Evolutionary conservation across 2,329 filamentous ascomycete species (phyloP).

Genomic region (Talaromyces sp.): DNA sequence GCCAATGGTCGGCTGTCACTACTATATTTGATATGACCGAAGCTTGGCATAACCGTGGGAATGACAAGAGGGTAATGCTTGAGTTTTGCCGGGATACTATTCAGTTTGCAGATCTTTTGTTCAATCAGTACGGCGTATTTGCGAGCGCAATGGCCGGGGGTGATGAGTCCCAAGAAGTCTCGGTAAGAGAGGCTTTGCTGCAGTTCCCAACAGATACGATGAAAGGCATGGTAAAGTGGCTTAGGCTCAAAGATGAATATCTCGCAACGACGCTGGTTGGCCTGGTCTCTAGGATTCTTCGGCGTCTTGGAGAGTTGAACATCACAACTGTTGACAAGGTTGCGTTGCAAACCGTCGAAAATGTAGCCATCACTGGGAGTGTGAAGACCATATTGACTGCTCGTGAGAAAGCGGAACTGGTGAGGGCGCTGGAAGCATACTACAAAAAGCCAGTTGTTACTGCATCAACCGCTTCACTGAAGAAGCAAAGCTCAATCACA

Average conservation of each 20-base stretch:
- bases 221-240: slow-evolving; percentile 73
- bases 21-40: slow-evolving; percentile 81
- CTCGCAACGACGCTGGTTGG: slow-evolving; percentile 76
- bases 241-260: slow-evolving; percentile 82
- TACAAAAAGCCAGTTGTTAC: slow-evolving; percentile 41
- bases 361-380: slow-evolving; percentile 48
- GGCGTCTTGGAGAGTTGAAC: slow-evolving; percentile 69
- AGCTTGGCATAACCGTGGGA: slow-evolving; percentile 64
- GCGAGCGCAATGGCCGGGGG: slow-evolving; percentile 60
- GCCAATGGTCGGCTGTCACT: slow-evolving; percentile 74
- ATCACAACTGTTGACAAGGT: slow-evolving; percentile 63
- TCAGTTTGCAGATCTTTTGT: slow-evolving; percentile 81
- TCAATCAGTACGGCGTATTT: slow-evolving; percentile 80
- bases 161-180: slow-evolving; percentile 32
- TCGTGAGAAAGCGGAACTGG: slow-evolving; percentile 79
- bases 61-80: slow-evolving; percentile 75
- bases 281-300: slow-evolving; percentile 77
- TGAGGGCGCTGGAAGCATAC: slow-evolving; percentile 54
- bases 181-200: slow-evolving; percentile 52
- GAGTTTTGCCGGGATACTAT: slow-evolving; percentile 93
- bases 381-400: slow-evolving; percentile 74
- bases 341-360: slow-evolving; percentile 57
- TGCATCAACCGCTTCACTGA: slow-evolving; percentile 34
- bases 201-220: slow-evolving; percentile 61
- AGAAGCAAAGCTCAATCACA: slow-evolving; percentile 41